Base-by-base conservation (phyloP, 306 rosid species). In the Fragaria nilgerrensis region DNA sequence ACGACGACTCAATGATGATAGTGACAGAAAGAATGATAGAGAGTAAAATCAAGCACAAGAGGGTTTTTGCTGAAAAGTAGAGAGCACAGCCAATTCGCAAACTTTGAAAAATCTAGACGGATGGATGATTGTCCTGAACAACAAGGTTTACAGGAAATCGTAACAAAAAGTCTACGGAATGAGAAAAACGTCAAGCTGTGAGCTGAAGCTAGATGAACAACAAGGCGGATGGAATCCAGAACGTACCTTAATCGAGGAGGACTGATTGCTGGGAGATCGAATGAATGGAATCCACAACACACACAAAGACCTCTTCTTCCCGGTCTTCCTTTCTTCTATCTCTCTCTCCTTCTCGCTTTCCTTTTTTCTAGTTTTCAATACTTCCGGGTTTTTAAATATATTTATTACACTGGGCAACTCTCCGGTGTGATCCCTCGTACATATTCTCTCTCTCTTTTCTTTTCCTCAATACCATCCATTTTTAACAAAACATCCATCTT, bases 251-350 rank as follows among this genome's bases (percentile, higher is more conserved):
- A 49, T 71, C 47, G 43, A 49, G 14, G 14, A 44, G 48, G 48
- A 44, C 14, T 43, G 47, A 43, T 13, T 55, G 37, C 56, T 15
- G 66, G 56, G 58, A 73, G 76, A 73, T 55, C 76, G 50, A 55
- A 53, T 14, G 50, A 55, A 53, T 14, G 66, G 37, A 73, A 55
- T 55, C 50, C 48, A 36, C 49, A 2, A 72, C 20, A 39, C 15
- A 68, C 22, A 23, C 75, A 50, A 73, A n/a, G 67, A 73, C 76
- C 76, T 22, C 66, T 37, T 73, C 66, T 53, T 71, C 75, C 65
- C 65, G 12, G 76, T 72, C 64, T 14, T 50, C 65, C 39, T 41
- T 15, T 72, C 27, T 72, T 55, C 47, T 72, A 1, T 72, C 0
- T 36, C n/a, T 36, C 65, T 34, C 64, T 2, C 48, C 13, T 12